Percentiles rank a stretch among this genome's conserved stretches.
Conservation (phyloP, 345 rosid species). For the Gossypium mustelinum region DNA sequence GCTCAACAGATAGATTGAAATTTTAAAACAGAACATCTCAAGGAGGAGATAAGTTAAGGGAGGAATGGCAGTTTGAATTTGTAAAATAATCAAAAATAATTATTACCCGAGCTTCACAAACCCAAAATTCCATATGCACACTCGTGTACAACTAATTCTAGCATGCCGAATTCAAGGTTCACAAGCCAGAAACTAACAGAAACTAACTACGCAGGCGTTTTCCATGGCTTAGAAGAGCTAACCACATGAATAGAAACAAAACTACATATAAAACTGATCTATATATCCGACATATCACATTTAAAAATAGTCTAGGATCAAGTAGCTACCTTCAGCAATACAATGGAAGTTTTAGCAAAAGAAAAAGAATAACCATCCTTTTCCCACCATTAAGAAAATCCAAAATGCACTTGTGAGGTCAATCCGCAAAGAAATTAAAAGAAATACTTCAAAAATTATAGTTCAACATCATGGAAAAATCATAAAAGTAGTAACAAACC, state of each 20-base stretch:
- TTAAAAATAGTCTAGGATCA: background rate
- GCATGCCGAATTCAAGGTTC: slow-evolving; percentile 4
- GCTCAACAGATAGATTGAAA: background rate
- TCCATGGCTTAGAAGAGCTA: background rate
- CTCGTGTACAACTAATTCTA: background rate
- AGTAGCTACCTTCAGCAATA: background rate
- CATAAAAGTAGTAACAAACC: slow-evolving; percentile 44
- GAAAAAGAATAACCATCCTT: background rate
- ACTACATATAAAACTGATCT: background rate
- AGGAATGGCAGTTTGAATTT: background rate
- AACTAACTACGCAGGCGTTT: background rate
- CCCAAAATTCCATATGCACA: background rate
- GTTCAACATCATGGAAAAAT: slow-evolving; percentile 27
- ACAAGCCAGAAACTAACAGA: background rate
- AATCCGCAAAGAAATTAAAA: background rate
- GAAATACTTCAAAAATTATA: slow-evolving; percentile 6
- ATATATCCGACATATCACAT: background rate
- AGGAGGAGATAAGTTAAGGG: background rate
- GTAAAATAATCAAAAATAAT: background rate
- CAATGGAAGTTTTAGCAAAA: background rate
- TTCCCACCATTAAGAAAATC: background rate
- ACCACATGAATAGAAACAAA: background rate
- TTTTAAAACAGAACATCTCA: background rate
- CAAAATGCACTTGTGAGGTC: background rate
- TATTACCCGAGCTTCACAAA: background rate